Base-by-base conservation (phyloP, 441 rosid species). In the Manihot esculenta region DNA sequence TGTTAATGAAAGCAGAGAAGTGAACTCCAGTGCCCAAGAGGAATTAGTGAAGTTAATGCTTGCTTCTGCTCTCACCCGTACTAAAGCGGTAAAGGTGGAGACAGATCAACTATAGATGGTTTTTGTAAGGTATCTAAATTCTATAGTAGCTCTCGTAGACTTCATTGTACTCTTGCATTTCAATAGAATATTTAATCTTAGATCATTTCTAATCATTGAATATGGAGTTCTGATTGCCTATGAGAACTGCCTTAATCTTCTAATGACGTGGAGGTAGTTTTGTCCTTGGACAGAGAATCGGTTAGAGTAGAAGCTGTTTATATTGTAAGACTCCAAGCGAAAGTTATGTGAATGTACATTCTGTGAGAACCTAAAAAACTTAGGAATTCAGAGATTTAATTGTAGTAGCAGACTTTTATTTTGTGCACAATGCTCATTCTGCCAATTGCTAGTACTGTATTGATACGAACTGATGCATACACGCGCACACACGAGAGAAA, bases 21-120 rank as follows among this genome's bases (percentile, higher is more conserved):
- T 26, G 48, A 27, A 45, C 35, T 45, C 61, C 18, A 15, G 47
- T n/a, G 1, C 41, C 53, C 64, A 24, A 48, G 33, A 24, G 64
- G 69, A 74, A 69, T 48, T 45, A 54, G 47, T 55, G 53, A 73
- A 48, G 66, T 74, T 67, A 57, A 64, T 69, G 42, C 72, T 58
- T 68, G 18, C 35, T 11, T 38, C 27, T 13, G 49, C 66, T 50
- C 66, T 24, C 62, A 56, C 44, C 63, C 49, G 55, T 3, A 49
- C 30, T 45, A 11, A 21, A 30, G 71, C 24, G 56, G 49, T 60
- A 21, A 35, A 49, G 17, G 1, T 2, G 30, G 67, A 60, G 30
- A 33, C 24, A 21, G 50, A 51, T 21, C 18, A 67, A 45, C 62
- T 53, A 50, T 26, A 51, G 56, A 27, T 67, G 35, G 18, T 21